These are phyloP conservation scores for Curvularia spicifera DNA, from an alignment of 2,329 filamentous ascomycete genomes.

Conservation along the genomic window DNA sequence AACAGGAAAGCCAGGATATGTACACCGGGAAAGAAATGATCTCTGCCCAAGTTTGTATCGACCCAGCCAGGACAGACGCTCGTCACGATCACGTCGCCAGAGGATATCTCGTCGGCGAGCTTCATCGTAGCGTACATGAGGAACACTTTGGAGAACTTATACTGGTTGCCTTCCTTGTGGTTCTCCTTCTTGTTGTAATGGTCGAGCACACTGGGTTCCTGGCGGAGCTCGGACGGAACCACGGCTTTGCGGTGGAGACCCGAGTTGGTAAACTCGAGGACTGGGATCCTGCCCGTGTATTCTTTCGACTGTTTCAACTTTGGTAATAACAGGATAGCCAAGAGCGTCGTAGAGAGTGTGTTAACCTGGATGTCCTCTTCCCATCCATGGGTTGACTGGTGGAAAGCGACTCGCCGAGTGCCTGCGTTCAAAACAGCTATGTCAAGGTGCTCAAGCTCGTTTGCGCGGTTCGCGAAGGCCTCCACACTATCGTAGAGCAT, in stretches of 20 bases:
- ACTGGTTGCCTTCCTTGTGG: slow-evolving; percentile 37
- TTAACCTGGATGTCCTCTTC: slow-evolving; percentile 63
- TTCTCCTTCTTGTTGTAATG: slow-evolving; percentile 39
- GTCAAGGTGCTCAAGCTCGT: slow-evolving; percentile 44
- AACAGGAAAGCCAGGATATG: slow-evolving; percentile 31
- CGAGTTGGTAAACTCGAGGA: slow-evolving; percentile 46
- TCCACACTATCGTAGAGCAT: slow-evolving; percentile 43
- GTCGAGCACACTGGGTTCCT: slow-evolving; percentile 36
- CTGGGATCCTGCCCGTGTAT: slow-evolving; percentile 29
- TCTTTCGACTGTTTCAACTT: slow-evolving; percentile 41
- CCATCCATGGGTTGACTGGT: slow-evolving; percentile 43
- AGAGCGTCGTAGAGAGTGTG: slow-evolving; percentile 61
- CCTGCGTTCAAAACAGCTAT: slow-evolving; percentile 53
- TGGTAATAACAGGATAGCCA: slow-evolving; percentile 59
- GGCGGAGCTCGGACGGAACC: slow-evolving; percentile 28
- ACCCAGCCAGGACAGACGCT: slow-evolving; percentile 47
- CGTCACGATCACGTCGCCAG: slow-evolving; percentile 44
- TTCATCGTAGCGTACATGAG: slow-evolving; percentile 43
- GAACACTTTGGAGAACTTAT: slow-evolving; percentile 45
- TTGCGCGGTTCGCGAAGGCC: slow-evolving; percentile 40
- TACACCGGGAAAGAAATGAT: slow-evolving; percentile 38
- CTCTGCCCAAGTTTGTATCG: slow-evolving; percentile 40
- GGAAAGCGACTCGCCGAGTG: slow-evolving; percentile 31
- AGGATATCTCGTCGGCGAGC: slow-evolving; percentile 37
- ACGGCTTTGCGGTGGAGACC: slow-evolving; percentile 39